Evolutionary conservation across 345 rosid genomes (phyloP).

Genomic region (Rubroshorea leprosula): DNA sequence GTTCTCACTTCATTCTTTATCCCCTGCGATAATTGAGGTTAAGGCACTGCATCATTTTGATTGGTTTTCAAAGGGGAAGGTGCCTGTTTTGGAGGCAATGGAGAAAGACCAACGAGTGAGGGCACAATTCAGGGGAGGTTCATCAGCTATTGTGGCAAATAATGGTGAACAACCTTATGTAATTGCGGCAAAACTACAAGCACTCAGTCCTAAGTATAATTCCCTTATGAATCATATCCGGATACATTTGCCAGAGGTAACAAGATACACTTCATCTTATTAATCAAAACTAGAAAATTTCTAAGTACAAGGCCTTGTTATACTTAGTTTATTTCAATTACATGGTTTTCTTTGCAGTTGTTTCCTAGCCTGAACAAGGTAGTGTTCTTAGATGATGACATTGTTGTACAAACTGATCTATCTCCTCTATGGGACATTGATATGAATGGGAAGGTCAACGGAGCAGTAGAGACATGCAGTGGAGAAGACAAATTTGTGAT

Average conservation of each 20-base stretch:
- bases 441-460: slow-evolving; percentile 87
- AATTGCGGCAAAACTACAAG: slow-evolving; percentile 86
- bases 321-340: too few relatives aligned
- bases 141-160: slow-evolving; percentile 72
- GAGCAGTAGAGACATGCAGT: slow-evolving; percentile 86
- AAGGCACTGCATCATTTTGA: slow-evolving; percentile 97
- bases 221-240: slow-evolving; percentile 92
- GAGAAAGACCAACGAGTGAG: slow-evolving; percentile 87
- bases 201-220: slow-evolving; percentile 91
- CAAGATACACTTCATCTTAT: not conserved
- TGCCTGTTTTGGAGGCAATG: slow-evolving; percentile 96
- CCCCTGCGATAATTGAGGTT: slow-evolving; percentile 85
- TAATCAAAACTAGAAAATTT: too few relatives aligned
- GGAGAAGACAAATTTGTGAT: slow-evolving; percentile 79
- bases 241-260: slow-evolving; percentile 94
- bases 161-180: slow-evolving; percentile 65
- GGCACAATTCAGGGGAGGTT: slow-evolving; percentile 87
- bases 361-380: slow-evolving; percentile 86
- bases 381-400: slow-evolving; percentile 90
- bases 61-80: slow-evolving; percentile 92
- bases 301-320: too few relatives aligned
- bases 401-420: slow-evolving; percentile 87
- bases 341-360: slow-evolving; percentile 46
- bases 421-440: slow-evolving; percentile 90
- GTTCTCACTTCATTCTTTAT: slow-evolving; percentile 81